phyloP scores from a whole-genome alignment of 1,284 basidiomycete species.

The Schizophyllum commune region DNA sequence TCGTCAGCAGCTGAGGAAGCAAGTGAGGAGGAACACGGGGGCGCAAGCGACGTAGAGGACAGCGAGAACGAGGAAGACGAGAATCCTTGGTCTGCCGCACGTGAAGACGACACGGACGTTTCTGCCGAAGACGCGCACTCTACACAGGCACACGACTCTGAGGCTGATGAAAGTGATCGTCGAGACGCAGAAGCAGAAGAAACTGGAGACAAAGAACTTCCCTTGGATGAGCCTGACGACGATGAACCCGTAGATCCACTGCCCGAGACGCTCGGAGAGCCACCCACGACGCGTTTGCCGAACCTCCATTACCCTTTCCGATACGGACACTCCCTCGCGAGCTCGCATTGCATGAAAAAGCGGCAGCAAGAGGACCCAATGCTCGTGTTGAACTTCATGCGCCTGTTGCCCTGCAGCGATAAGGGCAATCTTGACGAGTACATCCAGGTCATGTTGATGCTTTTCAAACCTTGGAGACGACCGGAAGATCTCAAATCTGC shows the following conservation, averaged over 20 bases:
- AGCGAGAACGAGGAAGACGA: too few species aligned
- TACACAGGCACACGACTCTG: too few species aligned
- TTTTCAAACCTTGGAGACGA: conserved; percentile 23
- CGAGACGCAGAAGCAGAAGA: too few species aligned
- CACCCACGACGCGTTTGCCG: background rate
- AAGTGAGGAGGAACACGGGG: too few species aligned
- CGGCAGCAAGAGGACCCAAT: too few species aligned
- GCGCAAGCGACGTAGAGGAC: too few species aligned
- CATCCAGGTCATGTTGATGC: conserved; percentile 20
- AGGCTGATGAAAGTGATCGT: too few species aligned
- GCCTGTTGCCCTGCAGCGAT: background rate
- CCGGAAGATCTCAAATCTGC: conserved; percentile 14
- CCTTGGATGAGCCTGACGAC: background rate
- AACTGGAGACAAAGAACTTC: too few species aligned
- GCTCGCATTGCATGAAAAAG: background rate
- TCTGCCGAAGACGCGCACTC: too few species aligned
- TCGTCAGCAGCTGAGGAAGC: too few species aligned
- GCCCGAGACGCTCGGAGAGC: background rate
- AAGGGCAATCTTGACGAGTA: conserved; percentile 6
- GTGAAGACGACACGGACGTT: too few species aligned
- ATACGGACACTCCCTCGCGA: background rate
- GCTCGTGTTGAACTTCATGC: background rate
- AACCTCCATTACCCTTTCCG: background rate
- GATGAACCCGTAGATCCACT: background rate
- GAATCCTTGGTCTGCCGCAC: too few species aligned